Percentiles rank a stretch among this genome's conserved stretches.
Evolutionary conservation across 805 yeast species (phyloP).

Genomic region (Starmerella sp.): DNA sequence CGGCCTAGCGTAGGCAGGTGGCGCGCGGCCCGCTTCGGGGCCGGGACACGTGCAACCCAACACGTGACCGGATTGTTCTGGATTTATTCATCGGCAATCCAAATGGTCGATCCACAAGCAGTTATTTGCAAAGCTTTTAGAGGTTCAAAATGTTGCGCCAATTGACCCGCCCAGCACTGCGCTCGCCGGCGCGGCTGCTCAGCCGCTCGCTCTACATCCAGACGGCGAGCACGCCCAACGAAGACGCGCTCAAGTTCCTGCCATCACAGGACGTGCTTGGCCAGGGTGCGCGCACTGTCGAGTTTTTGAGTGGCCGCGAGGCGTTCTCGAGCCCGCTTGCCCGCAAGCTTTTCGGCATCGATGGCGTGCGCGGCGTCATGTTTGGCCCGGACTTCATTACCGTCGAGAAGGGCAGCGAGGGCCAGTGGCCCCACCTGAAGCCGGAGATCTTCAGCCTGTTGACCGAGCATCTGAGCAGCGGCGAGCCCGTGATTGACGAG

Average conservation of each 20-base stretch:
- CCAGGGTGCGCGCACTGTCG: constrained; percentile 48
- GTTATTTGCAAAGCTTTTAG: background rate
- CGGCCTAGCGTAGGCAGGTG: background rate
- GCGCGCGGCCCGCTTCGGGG: background rate
- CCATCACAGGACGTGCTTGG: constrained; percentile 65
- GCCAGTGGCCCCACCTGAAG: constrained; percentile 61
- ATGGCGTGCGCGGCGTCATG: constrained; percentile 66
- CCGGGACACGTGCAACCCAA: background rate
- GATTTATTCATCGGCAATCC: background rate
- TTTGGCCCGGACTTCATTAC: constrained; percentile 79
- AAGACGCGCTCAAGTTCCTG: constrained; percentile 70
- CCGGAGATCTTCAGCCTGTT: constrained; percentile 45
- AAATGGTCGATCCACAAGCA: background rate
- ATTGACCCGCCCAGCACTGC: background rate
- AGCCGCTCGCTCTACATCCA: constrained; percentile 40
- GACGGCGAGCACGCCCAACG: constrained; percentile 78
- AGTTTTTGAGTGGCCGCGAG: constrained; percentile 63
- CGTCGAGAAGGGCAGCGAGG: constrained; percentile 50
- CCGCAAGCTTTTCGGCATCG: constrained; percentile 57
- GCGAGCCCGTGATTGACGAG: constrained; percentile 41
- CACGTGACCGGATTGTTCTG: background rate
- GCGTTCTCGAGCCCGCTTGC: constrained; percentile 70
- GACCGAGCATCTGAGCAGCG: constrained; percentile 37
- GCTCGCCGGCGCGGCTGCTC: constrained; percentile 1
- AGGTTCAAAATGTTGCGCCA: background rate